Base-by-base conservation (phyloP, 805 yeast species). In the Candida nemodendra region DNA sequence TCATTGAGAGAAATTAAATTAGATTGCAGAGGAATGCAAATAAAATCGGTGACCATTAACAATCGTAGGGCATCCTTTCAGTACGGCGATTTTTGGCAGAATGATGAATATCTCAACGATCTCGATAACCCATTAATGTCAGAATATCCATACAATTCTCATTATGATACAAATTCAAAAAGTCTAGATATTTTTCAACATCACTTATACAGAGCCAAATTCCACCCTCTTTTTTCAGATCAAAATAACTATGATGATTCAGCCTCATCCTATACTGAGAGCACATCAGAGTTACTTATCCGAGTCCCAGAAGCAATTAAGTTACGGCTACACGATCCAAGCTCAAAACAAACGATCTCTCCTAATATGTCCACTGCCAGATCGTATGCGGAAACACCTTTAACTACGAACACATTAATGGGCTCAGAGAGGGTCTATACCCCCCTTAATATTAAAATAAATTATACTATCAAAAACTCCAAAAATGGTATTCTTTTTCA, bases 11-110 rank as follows among this genome's bases (percentile, higher is more conserved):
- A 66, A 9, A 66, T 93, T 18, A 75, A 76, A 36, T 66, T 93
- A 35, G 98, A 93, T 58, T 86, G 95, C 42, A 76, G 95, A 36
- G 87, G 86, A 30, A 71, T 84, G 65, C 68, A 66, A 25, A 75
- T 93, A 25, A 71, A 73, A 17, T 74, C 76, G 18, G 83, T 88
- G 5, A 67, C 68, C 24, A 74, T 93, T 29, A 89, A 84, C 51
- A 74, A 78, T 38, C 69, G 79, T 46, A 68, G 74, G 42, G 74
- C 80, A 1, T 61, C 69, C 28, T 88, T 70, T 54, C 56, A 62
- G 12, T 76, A 82, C 54, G 65, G 69, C 8, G 95, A 87, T 52
- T 64, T 59, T 32, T 40, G 51, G 11, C 65, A 59, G 41, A 64
- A 64, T 37, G 62, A 62, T 34, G 69, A 64, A 36, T 62, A 51